These are phyloP conservation scores for Hypomyces rosellus DNA, from an alignment of 2,329 filamentous ascomycete genomes.

Conservation along the genomic window DNA sequence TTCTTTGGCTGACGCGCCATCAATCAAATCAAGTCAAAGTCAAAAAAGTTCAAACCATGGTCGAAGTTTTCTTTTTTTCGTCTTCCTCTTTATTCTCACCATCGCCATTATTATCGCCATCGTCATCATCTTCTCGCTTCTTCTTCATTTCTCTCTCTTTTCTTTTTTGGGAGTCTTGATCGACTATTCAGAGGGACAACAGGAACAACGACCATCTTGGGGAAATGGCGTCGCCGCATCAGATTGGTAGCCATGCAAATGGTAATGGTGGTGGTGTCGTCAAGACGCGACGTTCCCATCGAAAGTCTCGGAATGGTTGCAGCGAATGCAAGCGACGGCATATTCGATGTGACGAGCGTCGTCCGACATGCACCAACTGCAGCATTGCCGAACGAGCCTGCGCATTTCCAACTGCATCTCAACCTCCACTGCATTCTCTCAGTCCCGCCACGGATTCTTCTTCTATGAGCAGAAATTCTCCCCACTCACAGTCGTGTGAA, in stretches of 20 bases:
- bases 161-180: too few species aligned
- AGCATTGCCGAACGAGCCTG: conserved; percentile 30
- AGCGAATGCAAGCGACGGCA: conserved; percentile 35
- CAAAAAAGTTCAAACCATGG: too few species aligned
- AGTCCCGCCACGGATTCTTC: background rate
- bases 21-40: too few species aligned
- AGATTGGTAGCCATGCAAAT: conserved; percentile 6
- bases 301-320: conserved; percentile 36
- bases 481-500: background rate
- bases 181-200: too few species aligned
- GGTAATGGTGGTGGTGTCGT: conserved; percentile 8
- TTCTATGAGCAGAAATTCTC: background rate
- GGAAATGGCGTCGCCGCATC: conserved; percentile 6
- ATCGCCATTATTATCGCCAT: too few species aligned
- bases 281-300: conserved; percentile 31
- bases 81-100: too few species aligned
- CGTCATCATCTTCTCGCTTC: too few species aligned
- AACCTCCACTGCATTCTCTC: background rate
- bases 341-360: conserved; percentile 38
- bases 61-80: too few species aligned
- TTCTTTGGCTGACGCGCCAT: background rate
- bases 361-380: conserved; percentile 36
- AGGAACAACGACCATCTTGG: too few species aligned
- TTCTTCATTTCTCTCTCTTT: too few species aligned
- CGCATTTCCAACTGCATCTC: conserved; percentile 22